These are phyloP conservation scores for Aspergillus sp. DNA, from an alignment of 2,329 filamentous ascomycete genomes.

Conservation along the genomic window DNA sequence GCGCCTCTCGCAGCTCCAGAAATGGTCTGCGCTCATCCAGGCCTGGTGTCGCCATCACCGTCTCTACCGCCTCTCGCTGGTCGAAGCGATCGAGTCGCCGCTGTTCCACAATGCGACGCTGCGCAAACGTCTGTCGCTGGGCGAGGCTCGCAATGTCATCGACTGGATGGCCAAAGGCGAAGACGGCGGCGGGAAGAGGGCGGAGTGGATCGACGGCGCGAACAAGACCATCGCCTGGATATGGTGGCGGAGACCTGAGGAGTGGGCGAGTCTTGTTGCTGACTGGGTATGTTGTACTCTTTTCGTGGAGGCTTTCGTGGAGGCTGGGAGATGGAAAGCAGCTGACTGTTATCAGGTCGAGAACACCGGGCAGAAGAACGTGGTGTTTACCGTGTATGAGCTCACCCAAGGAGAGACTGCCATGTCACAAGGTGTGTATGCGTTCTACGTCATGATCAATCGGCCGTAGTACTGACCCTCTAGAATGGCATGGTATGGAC, in stretches of 20 bases:
- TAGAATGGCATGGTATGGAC: conserved; percentile 89
- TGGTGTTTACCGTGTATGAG: conserved; percentile 90
- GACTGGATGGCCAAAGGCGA: conserved; percentile 56
- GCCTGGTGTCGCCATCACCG: conserved; percentile 77
- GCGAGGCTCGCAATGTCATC: conserved; percentile 54
- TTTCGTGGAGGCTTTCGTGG: too few species aligned
- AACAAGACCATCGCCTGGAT: conserved; percentile 66
- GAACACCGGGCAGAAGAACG: conserved; percentile 81
- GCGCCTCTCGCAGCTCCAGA: conserved; percentile 58
- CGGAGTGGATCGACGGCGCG: conserved; percentile 59
- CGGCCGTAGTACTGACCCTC: conserved; percentile 5
- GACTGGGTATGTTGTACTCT: conserved; percentile 62
- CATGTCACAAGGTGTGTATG: conserved; percentile 58
- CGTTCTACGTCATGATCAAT: background rate
- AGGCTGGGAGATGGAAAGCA: background rate
- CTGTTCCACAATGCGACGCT: conserved; percentile 54
- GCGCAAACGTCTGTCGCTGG: conserved; percentile 47
- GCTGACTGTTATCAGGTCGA: conserved; percentile 54
- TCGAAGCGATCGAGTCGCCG: conserved; percentile 58
- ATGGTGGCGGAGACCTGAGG: conserved; percentile 82
- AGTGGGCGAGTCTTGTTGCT: conserved; percentile 81
- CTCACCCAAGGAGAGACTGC: conserved; percentile 83
- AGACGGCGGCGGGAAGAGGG: conserved; percentile 47
- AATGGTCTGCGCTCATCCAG: conserved; percentile 85
- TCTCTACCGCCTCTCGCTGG: conserved; percentile 71